Conservation (phyloP, 495 filamentous ascomycete genomes). For the Penicillium lividum region DNA sequence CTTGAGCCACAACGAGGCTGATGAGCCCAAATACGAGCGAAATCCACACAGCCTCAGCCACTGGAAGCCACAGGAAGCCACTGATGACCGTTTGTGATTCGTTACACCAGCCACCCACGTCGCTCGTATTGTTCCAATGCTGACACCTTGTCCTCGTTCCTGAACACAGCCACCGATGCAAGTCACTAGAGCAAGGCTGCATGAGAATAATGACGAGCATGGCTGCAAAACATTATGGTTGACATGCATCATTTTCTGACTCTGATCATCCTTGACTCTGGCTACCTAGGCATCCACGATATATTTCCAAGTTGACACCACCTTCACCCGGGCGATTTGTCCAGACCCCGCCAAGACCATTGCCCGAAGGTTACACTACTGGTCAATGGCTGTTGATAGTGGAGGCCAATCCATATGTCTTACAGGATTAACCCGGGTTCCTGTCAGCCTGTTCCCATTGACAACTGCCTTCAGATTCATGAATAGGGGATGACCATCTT, state of each 20-base stretch:
- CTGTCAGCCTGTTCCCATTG: not conserved
- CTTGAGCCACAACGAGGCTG: slow-evolving; percentile 21
- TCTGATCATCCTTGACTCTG: not conserved
- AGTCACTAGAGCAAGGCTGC: not conserved
- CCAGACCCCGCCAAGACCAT: not conserved
- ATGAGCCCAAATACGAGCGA: not conserved
- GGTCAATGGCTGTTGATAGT: not conserved
- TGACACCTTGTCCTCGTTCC: slow-evolving; percentile 8
- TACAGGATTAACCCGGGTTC: not conserved
- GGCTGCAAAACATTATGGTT: not conserved
- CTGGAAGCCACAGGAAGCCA: slow-evolving; percentile 18
- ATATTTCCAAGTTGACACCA: not conserved
- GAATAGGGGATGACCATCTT: not conserved
- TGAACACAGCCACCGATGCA: slow-evolving; percentile 5
- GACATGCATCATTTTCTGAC: not conserved
- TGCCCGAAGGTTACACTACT: not conserved
- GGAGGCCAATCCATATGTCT: not conserved
- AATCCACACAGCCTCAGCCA: slow-evolving; percentile 25
- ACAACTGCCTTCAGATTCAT: not conserved
- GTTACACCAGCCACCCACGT: slow-evolving; percentile 24
- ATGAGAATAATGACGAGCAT: not conserved
- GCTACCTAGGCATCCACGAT: slow-evolving; percentile 1
- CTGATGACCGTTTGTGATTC: slow-evolving; percentile 13
- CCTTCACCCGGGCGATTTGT: too few relatives aligned
- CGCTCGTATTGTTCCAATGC: not conserved